Evolutionary conservation across 2,329 filamentous ascomycete species (phyloP), one percentile per base, ranked within the genome.

Genomic region (Colletotrichum sublineola): DNA sequence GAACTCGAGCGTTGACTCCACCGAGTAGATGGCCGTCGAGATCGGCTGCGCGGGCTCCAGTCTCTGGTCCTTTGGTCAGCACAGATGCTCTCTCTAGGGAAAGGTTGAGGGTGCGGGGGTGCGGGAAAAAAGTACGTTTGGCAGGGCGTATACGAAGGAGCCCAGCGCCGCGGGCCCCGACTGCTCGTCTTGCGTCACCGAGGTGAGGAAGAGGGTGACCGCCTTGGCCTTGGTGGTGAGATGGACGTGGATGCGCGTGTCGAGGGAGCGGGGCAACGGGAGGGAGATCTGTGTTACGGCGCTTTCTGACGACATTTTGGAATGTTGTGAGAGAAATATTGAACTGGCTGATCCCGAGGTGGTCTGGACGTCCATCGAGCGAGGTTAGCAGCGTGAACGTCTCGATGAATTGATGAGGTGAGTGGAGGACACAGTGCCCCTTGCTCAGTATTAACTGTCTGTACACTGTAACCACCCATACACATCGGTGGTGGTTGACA

Each of bases 91-190:
- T 42, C 9, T n/a, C 29, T 24, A 14, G 9, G 24, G 9, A 15
- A 24, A 14, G n/a, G 24, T n/a, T 18, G 20, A 5, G 3, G 52
- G 5, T 29, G 3, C 2, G 29, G 36, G 14, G 20, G 29, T 11
- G 18, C 7, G 44, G 24, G 24, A 11, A 42, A 80, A 84, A 80
- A 84, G 77, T 84, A 97, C 96, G 83, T 97, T 93, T 20, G 96
- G 96, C 80, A 99, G 89, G 3, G 95, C 94, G 80, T 97, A 98
- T 57, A 98, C 94, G 79, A 98, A 96, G 62, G 94, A 97, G 3
- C 96, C 96, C 82, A 98, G 87, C 62, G 88, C 84, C 52, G 88
- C 84, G 9, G 86, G 80, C 11, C 82, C 79, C 15, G 83, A 83
- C n/a, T 82, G 80, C 53, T 90, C 87, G 64, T 89, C 88, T 67